Base-by-base conservation (phyloP, 148 eudicot species). In the Vaccinium darrowii region DNA sequence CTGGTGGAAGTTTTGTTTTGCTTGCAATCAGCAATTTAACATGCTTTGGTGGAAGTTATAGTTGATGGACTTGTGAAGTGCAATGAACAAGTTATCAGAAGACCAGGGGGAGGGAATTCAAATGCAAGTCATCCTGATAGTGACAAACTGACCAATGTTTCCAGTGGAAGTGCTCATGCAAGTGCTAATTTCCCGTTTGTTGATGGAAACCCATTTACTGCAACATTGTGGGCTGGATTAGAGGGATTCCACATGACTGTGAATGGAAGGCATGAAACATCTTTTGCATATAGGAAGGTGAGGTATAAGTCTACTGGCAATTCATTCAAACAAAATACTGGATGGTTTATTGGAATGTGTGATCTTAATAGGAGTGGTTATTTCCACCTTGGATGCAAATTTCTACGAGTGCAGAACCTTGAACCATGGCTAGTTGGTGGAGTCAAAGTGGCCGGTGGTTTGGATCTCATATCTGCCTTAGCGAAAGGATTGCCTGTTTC, bases 161-260 rank as follows among this genome's bases (percentile, higher is more conserved):
- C 96, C 52, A 58, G 65, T 43, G 84, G 67, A 73, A 81, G 73
- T 93, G 87, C 81, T 78, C 90, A 89, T 83, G 90, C 83, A 84
- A 88, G 90, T 84, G 81, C 88, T 39, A 87, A 88, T 86, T 95
- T 92, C 86, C 99, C 98, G 23, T 97, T 95, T 87, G 85, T 78
- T 74, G 95, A 93, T 83, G 95, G 96, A 27, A 91, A 88, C 87
- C 93, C 92, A 74, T 97, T 97, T 84, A 89, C 93, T 84, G 98
- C 96, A 14, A 92, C 99, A 71, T 33, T 97, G 54, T 90, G 99
- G 95, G 92, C 86, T 87, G 99, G 99, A 57, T 84, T 77, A 80
- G 98, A 95, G 90, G 99, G 98, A 85, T 93, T 95, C 84, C 98
- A 97, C 88, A 91, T 94, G 95, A 92, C 96, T 85, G 95, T 97